These are phyloP conservation scores for Sanghuangporus sanghuang DNA, from an alignment of 1,284 basidiomycete species.

Conservation along the genomic window DNA sequence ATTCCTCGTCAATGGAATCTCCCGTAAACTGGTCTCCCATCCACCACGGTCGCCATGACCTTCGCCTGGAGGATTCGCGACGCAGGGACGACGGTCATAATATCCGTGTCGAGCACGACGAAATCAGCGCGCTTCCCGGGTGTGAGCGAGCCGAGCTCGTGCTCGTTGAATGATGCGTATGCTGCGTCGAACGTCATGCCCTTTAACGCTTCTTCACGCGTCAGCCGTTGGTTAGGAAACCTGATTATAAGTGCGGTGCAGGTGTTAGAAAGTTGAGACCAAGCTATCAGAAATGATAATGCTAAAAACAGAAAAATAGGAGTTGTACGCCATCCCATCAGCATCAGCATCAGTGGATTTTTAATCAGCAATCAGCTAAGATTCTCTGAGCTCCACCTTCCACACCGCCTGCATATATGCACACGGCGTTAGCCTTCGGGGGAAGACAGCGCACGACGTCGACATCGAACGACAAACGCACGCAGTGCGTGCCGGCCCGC, in stretches of 20 bases:
- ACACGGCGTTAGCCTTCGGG: too few species aligned
- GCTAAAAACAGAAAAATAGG: too few species aligned
- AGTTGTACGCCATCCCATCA: too few species aligned
- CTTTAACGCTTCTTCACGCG: conserved; percentile 69
- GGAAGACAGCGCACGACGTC: too few species aligned
- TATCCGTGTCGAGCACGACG: conserved; percentile 74
- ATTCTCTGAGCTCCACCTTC: too few species aligned
- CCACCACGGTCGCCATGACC: conserved; percentile 62
- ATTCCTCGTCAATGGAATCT: neutral
- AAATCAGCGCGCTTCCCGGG: conserved; percentile 83
- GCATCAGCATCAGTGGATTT: too few species aligned
- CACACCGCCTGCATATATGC: too few species aligned
- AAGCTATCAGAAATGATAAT: too few species aligned
- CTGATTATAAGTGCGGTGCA: conserved; percentile 30
- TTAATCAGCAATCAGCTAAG: too few species aligned
- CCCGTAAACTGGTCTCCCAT: conserved; percentile 70
- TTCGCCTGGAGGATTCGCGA: conserved; percentile 51
- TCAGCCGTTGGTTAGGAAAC: conserved; percentile 69
- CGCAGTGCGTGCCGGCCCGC: too few species aligned
- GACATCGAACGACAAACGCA: too few species aligned
- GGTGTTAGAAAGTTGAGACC: neutral
- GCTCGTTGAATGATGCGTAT: conserved; percentile 79
- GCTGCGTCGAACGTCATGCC: conserved; percentile 88
- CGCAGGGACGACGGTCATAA: conserved; percentile 55
- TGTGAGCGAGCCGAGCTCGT: conserved; percentile 60